Base-by-base conservation (phyloP, 2,329 filamentous ascomycete species). In the Tolypocladium guangdongense region DNA sequence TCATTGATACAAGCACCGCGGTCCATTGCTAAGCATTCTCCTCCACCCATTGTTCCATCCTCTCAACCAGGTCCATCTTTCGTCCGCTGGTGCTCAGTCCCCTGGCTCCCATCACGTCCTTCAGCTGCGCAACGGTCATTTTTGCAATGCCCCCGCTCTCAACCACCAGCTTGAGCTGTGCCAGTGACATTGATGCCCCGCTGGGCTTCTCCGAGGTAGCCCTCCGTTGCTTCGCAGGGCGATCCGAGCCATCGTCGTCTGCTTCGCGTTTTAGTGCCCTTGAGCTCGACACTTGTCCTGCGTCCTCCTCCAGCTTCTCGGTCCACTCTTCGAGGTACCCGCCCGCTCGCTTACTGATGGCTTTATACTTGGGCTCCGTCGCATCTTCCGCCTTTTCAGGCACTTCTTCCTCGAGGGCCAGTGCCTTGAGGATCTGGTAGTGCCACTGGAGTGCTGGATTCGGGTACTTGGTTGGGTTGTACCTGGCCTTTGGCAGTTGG, bases 381-480 rank as follows among this genome's bases (percentile, higher is more conserved):
- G 87, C 84, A 64, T 99, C 93, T 16, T 81, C 76, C 2, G 71
- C 71, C 50, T 85, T 80, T 22, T 87, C 85, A 0, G 91, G 91
- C 1, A 95, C 73, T 59, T 96, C 91, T 66, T 99, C 93, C 37
- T 96, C 91, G 1, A 99, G 76, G 0, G 93, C 93, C 54, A 96
- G 78, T 7, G 88, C 87, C 70, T 99, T 93, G 0, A 99, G 74
- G 47, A 99, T 95, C 57, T 83, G 86, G 74, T 97, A 99, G 72
- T 97, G 93, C 91, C 92, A 99, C 71, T 99, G 93, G 27, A 99
- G 76, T 10, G 88, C 81, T 11, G 91, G 90, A 57, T 99, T 99
- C 0, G 93, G 89, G 63, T 96, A 97, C 63, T 87, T 93, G 1
- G 76, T 74, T 1, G 92, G 91, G 59, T 95, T 87, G 64, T 95